These are phyloP conservation scores for Seiridium cupressi DNA, from an alignment of 2,329 filamentous ascomycete genomes.

Conservation along the genomic window DNA sequence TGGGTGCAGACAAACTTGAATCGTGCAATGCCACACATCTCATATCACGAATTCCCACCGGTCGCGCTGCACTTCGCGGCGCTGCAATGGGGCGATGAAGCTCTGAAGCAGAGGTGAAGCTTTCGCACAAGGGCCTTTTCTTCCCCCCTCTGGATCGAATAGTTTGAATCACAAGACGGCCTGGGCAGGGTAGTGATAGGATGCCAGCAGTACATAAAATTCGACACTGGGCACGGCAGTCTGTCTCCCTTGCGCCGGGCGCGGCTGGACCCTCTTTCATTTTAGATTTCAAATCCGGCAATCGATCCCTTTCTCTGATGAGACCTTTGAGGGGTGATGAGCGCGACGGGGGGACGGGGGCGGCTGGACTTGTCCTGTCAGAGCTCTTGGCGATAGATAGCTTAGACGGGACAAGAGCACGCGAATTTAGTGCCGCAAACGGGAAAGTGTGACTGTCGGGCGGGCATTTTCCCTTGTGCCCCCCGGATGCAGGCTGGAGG, in stretches of 20 bases:
- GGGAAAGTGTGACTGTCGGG: conserved; percentile 1
- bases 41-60: not conserved
- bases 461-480: not conserved
- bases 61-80: not conserved
- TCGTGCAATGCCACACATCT: conserved; percentile 1
- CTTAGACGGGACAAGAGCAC: not conserved
- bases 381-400: not conserved
- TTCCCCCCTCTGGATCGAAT: too few relatives aligned
- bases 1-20: conserved; percentile 1
- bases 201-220: too few relatives aligned
- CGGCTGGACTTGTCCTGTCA: not conserved
- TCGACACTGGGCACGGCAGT: too few relatives aligned
- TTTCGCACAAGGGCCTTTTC: too few relatives aligned
- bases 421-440: conserved; percentile 7
- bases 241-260: not conserved
- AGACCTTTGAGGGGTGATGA: not conserved
- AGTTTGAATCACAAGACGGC: too few relatives aligned
- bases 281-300: conserved; percentile 1
- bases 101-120: too few relatives aligned
- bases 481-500: not conserved
- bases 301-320: not conserved
- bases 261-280: conserved; percentile 2
- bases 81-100: too few relatives aligned
- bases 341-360: not conserved
- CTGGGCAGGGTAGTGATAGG: too few relatives aligned